Percentiles rank a stretch among this genome's conserved stretches.
These are phyloP conservation scores for Tolypocladium cylindrosporum DNA, from an alignment of 2,329 filamentous ascomycete species.

Conservation along the genomic window DNA sequence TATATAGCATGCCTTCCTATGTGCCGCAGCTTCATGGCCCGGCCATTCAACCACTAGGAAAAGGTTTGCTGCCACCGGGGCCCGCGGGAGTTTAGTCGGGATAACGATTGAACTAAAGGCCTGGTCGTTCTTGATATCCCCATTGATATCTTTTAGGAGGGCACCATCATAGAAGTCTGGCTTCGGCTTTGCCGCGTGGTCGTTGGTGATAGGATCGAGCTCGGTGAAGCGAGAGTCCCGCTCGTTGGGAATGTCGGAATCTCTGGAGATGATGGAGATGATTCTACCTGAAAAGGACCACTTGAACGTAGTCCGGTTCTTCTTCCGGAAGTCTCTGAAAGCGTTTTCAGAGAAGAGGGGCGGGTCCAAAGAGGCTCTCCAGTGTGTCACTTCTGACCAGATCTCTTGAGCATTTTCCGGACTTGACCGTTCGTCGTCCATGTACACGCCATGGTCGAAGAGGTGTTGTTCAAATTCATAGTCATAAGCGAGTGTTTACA, in stretches of 20 bases:
- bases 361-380: too few relatives aligned
- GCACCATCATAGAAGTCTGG: neutral
- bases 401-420: too few relatives aligned
- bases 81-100: neutral
- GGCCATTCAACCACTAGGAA: conserved; percentile 29
- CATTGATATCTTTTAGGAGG: neutral
- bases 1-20: conserved; percentile 24
- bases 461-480: too few relatives aligned
- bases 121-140: neutral
- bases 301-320: too few relatives aligned
- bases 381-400: too few relatives aligned
- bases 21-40: conserved; percentile 15
- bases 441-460: too few relatives aligned
- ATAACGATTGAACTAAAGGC: neutral
- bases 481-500: too few relatives aligned
- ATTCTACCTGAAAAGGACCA: too few relatives aligned
- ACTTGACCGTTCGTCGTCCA: too few relatives aligned
- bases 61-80: conserved; percentile 28
- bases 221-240: conserved; percentile 8
- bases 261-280: too few relatives aligned
- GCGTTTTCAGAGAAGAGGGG: too few relatives aligned
- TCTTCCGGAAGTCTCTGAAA: too few relatives aligned
- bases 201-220: conserved; percentile 24
- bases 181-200: conserved; percentile 15
- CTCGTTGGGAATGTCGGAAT: neutral